Evolutionary conservation across 2,329 filamentous ascomycete genomes (phyloP).

Genomic region (Onygenales sp.): DNA sequence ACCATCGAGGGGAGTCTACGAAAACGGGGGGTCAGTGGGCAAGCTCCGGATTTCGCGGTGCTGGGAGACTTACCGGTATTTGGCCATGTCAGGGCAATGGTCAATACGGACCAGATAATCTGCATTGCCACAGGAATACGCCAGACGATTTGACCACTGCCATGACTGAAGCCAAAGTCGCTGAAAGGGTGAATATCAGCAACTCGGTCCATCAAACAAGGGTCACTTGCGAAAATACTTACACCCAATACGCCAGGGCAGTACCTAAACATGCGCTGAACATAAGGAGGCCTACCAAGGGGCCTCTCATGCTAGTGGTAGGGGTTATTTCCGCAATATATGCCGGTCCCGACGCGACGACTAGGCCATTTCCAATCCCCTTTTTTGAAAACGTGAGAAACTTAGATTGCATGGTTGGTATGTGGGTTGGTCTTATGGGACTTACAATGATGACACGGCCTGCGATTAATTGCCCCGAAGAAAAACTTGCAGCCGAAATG

Average conservation of each 20-base stretch:
- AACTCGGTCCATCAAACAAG: background rate
- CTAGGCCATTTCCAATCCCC: conserved; percentile 25
- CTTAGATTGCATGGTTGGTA: background rate
- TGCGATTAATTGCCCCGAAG: conserved; percentile 21
- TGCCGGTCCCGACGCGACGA: conserved; percentile 20
- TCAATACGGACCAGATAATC: conserved; percentile 18
- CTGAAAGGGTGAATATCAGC: conserved; percentile 3
- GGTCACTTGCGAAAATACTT: conserved; percentile 2
- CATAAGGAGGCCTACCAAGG: conserved; percentile 21
- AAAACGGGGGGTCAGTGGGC: background rate
- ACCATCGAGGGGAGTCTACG: conserved; percentile 20
- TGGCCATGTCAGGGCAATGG: conserved; percentile 15
- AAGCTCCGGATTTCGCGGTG: background rate
- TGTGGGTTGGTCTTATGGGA: background rate
- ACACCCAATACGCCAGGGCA: conserved; percentile 25
- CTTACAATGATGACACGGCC: conserved; percentile 19
- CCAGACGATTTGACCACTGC: conserved; percentile 21
- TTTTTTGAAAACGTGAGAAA: background rate
- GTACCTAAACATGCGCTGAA: conserved; percentile 17
- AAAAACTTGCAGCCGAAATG: conserved; percentile 18
- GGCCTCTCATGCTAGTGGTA: conserved; percentile 18
- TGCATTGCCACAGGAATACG: conserved; percentile 24
- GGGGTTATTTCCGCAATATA: conserved; percentile 24
- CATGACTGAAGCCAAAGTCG: conserved; percentile 23
- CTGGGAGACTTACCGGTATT: conserved; percentile 11